A percentile compares a stretch with the other conserved stretches of the same genome.
These are phyloP conservation scores for Protomyces macrosporus DNA, from an alignment of 1,139 yeast species.

Conservation along the genomic window DNA sequence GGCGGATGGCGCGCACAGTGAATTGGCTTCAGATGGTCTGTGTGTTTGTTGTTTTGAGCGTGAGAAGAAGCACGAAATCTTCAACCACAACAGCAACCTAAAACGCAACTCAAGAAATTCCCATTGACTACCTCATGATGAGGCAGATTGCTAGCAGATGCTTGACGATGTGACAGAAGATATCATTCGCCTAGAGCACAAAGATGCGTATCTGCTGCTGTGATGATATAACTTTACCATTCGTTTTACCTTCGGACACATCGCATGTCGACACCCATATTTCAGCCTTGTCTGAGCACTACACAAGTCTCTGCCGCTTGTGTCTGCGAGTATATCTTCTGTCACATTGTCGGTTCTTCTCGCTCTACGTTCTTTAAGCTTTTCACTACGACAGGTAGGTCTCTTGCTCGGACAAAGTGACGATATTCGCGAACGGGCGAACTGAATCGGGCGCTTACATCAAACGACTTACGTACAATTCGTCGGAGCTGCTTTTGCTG, in stretches of 20 bases:
- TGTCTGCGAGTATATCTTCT: background rate
- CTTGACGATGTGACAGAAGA: background rate
- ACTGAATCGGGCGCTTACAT: slow-evolving; percentile 12
- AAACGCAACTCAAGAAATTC: too few species aligned
- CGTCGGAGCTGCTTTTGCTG: slow-evolving; percentile 13
- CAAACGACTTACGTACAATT: slow-evolving; percentile 28
- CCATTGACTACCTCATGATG: too few species aligned
- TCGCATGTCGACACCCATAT: slow-evolving; percentile 22
- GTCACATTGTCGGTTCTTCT: background rate
- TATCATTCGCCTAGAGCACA: background rate
- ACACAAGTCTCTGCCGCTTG: background rate
- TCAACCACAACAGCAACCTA: too few species aligned
- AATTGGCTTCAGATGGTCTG: too few species aligned
- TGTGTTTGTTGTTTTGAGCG: too few species aligned
- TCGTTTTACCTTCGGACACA: slow-evolving; percentile 18
- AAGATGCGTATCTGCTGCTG: background rate
- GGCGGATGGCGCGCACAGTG: too few species aligned
- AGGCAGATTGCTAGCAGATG: too few species aligned
- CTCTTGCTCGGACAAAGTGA: background rate
- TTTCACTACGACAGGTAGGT: background rate
- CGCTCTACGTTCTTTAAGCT: background rate
- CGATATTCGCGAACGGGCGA: slow-evolving; percentile 27
- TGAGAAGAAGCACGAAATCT: too few species aligned
- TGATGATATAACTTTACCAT: slow-evolving; percentile 25
- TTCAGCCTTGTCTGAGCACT: slow-evolving; percentile 26